These are phyloP conservation scores for Hirsutella thompsonii DNA, from an alignment of 2,329 filamentous ascomycete species.

Conservation along the genomic window DNA sequence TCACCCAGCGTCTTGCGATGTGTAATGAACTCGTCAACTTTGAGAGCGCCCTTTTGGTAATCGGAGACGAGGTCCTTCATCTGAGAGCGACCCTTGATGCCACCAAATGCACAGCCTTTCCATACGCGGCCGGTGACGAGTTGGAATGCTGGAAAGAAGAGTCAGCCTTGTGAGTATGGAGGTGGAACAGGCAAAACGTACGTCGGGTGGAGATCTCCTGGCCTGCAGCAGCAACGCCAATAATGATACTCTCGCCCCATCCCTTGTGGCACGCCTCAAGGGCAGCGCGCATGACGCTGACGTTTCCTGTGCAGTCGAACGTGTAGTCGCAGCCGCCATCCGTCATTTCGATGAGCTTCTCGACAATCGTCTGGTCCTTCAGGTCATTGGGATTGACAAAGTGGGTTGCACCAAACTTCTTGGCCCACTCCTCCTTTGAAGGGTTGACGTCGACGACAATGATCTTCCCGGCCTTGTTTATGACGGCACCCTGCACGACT, in stretches of 20 bases:
- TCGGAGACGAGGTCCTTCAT: conserved; percentile 77
- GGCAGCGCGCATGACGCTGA: conserved; percentile 87
- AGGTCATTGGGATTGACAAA: conserved; percentile 89
- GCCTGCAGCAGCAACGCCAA: conserved; percentile 90
- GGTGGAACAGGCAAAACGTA: conserved; percentile 36
- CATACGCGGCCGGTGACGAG: conserved; percentile 94
- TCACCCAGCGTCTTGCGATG: conserved; percentile 72
- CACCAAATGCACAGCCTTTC: conserved; percentile 96
- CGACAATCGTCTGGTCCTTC: conserved; percentile 68
- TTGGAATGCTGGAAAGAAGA: conserved; percentile 64
- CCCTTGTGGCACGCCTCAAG: conserved; percentile 99
- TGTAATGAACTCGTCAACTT: conserved; percentile 99
- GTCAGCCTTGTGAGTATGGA: conserved; percentile 9
- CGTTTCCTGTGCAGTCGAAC: conserved; percentile 97
- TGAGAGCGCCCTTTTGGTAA: conserved; percentile 80
- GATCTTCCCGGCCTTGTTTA: conserved; percentile 67
- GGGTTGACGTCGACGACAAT: conserved; percentile 72
- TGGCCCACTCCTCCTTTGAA: conserved; percentile 78
- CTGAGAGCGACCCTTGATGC: conserved; percentile 94
- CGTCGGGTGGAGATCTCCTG: conserved; percentile 91
- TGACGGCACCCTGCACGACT: conserved; percentile 86
- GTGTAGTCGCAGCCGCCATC: conserved; percentile 98
- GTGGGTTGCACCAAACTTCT: conserved; percentile 91
- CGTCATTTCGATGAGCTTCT: conserved; percentile 92
- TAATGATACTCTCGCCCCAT: conserved; percentile 96